These are phyloP conservation scores for Hymenotorrendiella dingleyae DNA, from an alignment of 2,329 filamentous ascomycete genomes.

Conservation along the genomic window DNA sequence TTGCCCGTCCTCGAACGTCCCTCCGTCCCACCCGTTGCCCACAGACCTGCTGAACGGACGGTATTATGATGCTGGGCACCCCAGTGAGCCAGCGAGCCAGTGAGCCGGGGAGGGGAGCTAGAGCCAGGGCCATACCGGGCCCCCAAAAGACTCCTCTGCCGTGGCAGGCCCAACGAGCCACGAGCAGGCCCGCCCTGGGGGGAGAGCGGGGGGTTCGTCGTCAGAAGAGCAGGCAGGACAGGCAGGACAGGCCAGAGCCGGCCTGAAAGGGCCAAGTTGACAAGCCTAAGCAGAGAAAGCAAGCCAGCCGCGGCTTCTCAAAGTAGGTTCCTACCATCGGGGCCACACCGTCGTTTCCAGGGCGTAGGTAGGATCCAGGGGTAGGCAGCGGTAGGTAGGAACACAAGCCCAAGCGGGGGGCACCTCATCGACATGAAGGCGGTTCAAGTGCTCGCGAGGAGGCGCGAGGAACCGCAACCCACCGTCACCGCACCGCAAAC, in stretches of 20 bases:
- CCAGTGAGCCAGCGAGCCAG: too few species aligned
- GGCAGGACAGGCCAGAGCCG: constrained; percentile 13
- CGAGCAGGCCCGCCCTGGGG: background rate
- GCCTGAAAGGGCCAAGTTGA: constrained; percentile 4
- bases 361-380: background rate
- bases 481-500: constrained; percentile 5
- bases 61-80: too few species aligned
- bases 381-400: background rate
- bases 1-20: constrained; percentile 21
- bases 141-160: constrained; percentile 3
- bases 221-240: background rate
- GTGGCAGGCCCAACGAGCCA: constrained; percentile 2
- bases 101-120: too few species aligned
- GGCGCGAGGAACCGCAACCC: too few species aligned
- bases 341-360: too few species aligned
- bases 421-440: background rate
- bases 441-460: background rate
- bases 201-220: constrained; percentile 11
- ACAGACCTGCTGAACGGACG: constrained; percentile 25
- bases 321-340: too few species aligned
- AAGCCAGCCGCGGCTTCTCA: too few species aligned
- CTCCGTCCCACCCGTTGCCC: constrained; percentile 23
- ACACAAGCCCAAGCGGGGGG: background rate
- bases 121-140: too few species aligned
- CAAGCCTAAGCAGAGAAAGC: constrained; percentile 5